Percentiles rank a stretch among this genome's conserved stretches.
Conservation (phyloP, 2,329 filamentous ascomycete genomes). For the Basipetospora chlamydospora region DNA sequence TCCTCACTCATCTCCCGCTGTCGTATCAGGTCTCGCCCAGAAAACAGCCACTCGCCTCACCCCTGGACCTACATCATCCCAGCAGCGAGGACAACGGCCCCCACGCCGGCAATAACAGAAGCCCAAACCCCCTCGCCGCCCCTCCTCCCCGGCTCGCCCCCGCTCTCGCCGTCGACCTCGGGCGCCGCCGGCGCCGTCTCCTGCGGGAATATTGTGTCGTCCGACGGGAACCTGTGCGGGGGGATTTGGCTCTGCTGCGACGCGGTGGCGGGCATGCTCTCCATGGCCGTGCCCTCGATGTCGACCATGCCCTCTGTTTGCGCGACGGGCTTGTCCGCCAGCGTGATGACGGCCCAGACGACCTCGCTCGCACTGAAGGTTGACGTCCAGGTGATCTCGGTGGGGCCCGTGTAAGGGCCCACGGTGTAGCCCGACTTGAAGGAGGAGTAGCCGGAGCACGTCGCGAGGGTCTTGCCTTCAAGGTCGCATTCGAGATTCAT, state of each 20-base stretch:
- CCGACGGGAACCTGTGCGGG: slow-evolving; percentile 1
- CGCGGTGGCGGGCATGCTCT: not conserved
- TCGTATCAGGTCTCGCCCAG: no score
- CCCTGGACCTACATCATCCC: no score
- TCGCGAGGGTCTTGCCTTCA: slow-evolving; percentile 26
- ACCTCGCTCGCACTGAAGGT: slow-evolving; percentile 26
- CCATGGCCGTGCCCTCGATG: slow-evolving; percentile 3
- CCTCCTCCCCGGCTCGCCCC: not conserved
- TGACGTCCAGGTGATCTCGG: slow-evolving; percentile 28
- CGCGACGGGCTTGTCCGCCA: slow-evolving; percentile 13
- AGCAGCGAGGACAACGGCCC: not conserved
- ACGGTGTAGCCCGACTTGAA: slow-evolving; percentile 14
- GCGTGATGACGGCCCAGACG: slow-evolving; percentile 29
- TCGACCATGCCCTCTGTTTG: slow-evolving; percentile 2
- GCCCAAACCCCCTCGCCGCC: not conserved
- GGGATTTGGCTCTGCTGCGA: not conserved
- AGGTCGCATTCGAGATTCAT: slow-evolving; percentile 28
- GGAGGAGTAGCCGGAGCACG: slow-evolving; percentile 33
- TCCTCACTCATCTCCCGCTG: no score
- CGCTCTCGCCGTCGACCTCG: not conserved
- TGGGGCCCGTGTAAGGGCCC: slow-evolving; percentile 17
- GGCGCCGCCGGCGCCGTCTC: not conserved
- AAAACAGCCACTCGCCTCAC: no score
- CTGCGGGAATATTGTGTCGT: slow-evolving; percentile 1
- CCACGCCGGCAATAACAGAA: not conserved